Percentiles rank a stretch among this genome's conserved stretches.
These are phyloP conservation scores for Nectriaceae sp. DNA, from an alignment of 2,329 filamentous ascomycete species.

Conservation along the genomic window DNA sequence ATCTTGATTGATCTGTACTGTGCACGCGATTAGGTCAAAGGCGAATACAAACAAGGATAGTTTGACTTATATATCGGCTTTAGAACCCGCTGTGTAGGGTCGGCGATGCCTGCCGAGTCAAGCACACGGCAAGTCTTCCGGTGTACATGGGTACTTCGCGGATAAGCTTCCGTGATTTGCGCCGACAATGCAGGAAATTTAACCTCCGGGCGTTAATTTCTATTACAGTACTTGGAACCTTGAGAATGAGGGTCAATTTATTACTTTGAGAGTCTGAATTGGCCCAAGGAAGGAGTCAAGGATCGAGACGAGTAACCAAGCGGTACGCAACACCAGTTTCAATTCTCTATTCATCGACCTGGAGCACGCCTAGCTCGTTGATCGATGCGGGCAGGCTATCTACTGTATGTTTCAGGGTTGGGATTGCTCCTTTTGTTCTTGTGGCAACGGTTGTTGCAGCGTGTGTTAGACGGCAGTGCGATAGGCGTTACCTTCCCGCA, in stretches of 20 bases:
- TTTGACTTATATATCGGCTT: no score
- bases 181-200: no score
- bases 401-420: conserved; percentile 24
- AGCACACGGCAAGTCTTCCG: no score
- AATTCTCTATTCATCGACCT: conserved; percentile 42
- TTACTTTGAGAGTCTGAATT: conserved; percentile 21
- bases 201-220: background rate
- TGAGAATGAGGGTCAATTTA: background rate
- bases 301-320: conserved; percentile 30
- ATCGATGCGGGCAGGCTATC: conserved; percentile 33
- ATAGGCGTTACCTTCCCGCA: conserved; percentile 28
- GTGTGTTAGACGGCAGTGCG: conserved; percentile 34
- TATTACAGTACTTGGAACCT: background rate
- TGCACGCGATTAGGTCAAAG: no score
- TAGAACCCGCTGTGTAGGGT: no score
- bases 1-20: no score
- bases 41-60: no score
- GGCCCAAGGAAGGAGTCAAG: conserved; percentile 33
- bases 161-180: background rate
- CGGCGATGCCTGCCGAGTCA: no score
- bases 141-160: background rate
- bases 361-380: conserved; percentile 36
- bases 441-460: conserved; percentile 33
- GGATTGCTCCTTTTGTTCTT: conserved; percentile 34
- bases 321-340: conserved; percentile 35